Conservation (phyloP, 495 filamentous ascomycete species). For the Annulohypoxylon maeteangense region DNA sequence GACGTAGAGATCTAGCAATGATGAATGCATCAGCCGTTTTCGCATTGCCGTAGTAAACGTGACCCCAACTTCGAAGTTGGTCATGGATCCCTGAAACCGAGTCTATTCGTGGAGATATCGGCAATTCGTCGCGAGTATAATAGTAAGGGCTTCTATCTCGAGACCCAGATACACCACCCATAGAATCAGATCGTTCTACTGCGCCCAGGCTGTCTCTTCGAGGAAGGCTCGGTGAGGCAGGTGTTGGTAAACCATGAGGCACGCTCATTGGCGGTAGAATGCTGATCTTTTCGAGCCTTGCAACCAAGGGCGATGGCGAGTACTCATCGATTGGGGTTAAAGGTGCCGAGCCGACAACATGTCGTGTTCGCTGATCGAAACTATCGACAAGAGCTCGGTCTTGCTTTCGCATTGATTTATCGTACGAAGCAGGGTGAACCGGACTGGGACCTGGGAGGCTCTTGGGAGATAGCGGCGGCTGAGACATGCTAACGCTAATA, state of each 20-base stretch:
- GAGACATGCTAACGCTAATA: constrained; percentile 42
- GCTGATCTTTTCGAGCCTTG: constrained; percentile 46
- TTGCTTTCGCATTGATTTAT: constrained; percentile 51
- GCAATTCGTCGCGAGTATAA: neutral
- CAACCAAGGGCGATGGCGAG: constrained; percentile 45
- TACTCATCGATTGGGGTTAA: constrained; percentile 38
- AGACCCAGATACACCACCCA: neutral
- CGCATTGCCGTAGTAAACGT: constrained; percentile 49
- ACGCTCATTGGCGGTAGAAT: constrained; percentile 32
- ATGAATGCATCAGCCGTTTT: constrained; percentile 54
- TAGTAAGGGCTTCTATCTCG: constrained; percentile 10
- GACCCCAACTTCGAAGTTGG: constrained; percentile 49
- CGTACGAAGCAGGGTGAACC: constrained; percentile 50
- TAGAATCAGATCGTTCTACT: neutral
- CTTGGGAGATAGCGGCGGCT: constrained; percentile 46
- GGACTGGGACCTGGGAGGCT: constrained; percentile 52
- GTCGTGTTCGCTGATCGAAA: constrained; percentile 48
- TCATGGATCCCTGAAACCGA: constrained; percentile 25
- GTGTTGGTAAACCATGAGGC: neutral
- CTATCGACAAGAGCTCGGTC: constrained; percentile 55
- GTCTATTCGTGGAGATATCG: constrained; percentile 6
- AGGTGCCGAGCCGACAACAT: constrained; percentile 28
- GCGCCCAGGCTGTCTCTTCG: neutral
- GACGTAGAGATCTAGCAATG: constrained; percentile 51
- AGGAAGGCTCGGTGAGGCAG: constrained; percentile 12